Percentiles rank a stretch among this genome's conserved stretches.
Evolutionary conservation across 305 asterid genomes (phyloP).

Genomic region (Stenogyne calaminthoides): DNA sequence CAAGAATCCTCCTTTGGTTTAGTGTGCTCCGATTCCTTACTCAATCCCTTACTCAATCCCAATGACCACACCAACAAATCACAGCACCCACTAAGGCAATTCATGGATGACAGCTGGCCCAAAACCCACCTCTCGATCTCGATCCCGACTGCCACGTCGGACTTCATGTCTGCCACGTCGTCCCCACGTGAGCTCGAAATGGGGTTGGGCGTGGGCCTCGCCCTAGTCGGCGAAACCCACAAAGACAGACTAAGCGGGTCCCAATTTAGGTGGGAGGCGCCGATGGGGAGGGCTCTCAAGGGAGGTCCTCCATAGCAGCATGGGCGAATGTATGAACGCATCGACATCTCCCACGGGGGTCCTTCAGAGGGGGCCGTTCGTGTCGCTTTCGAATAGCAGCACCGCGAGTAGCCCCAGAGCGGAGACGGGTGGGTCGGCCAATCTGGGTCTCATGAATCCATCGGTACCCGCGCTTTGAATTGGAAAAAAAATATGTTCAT

Average conservation of each 20-base stretch:
- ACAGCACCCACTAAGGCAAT: slow-evolving; percentile 50
- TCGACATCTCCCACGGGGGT: slow-evolving; percentile 88
- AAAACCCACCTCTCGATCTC: slow-evolving; percentile 87
- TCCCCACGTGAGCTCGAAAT: slow-evolving; percentile 52
- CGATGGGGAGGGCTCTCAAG: slow-evolving; percentile 94
- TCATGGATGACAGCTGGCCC: slow-evolving; percentile 75
- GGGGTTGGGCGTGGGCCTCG: slow-evolving; percentile 63
- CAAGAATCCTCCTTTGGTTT: slow-evolving; percentile 49
- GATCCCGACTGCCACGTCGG: slow-evolving; percentile 53
- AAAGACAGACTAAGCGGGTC: slow-evolving; percentile 55
- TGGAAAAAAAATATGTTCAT: too few species aligned
- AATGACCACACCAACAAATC: not conserved
- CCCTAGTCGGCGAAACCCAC: slow-evolving; percentile 28
- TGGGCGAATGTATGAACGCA: slow-evolving; percentile 36
- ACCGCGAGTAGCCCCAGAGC: slow-evolving; percentile 74
- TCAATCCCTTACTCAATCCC: slow-evolving; percentile 71
- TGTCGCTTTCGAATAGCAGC: slow-evolving; percentile 79
- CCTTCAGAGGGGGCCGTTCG: slow-evolving; percentile 65
- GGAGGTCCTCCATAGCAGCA: slow-evolving; percentile 62
- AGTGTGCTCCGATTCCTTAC: slow-evolving; percentile 77
- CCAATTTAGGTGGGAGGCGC: slow-evolving; percentile 79
- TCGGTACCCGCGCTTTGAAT: too few species aligned
- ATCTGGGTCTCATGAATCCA: too few species aligned
- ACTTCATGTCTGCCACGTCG: slow-evolving; percentile 67
- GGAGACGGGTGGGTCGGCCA: too few species aligned